Evolutionary conservation across 768 basidiomycete genomes (phyloP).

Genomic region (Suillus fuscotomentosus): DNA sequence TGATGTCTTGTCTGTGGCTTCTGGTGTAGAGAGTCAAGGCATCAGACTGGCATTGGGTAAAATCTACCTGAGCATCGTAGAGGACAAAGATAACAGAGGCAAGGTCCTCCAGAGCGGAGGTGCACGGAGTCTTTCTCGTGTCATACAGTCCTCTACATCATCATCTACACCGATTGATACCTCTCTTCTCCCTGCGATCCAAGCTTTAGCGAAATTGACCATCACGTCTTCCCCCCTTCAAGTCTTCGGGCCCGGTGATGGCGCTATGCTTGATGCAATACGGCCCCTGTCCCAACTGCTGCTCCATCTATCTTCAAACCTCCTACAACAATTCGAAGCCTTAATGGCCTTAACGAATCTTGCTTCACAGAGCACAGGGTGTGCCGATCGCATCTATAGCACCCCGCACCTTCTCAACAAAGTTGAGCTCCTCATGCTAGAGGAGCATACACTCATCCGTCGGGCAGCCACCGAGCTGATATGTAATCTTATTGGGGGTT

Average conservation of each 20-base stretch:
- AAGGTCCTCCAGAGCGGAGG: slow-evolving; percentile 78
- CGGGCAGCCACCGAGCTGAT: slow-evolving; percentile 88
- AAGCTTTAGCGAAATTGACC: slow-evolving; percentile 89
- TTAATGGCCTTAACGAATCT: slow-evolving; percentile 97
- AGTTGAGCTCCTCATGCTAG: slow-evolving; percentile 72
- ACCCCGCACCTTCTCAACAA: slow-evolving; percentile 59
- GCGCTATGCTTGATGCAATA: slow-evolving; percentile 78
- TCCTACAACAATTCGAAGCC: slow-evolving; percentile 87
- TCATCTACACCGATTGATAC: slow-evolving; percentile 23
- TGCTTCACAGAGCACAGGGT: slow-evolving; percentile 68
- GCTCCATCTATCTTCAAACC: slow-evolving; percentile 60
- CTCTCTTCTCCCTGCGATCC: slow-evolving; percentile 61
- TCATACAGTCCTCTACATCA: slow-evolving; percentile 48
- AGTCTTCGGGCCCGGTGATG: slow-evolving; percentile 85
- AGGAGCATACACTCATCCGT: slow-evolving; percentile 79
- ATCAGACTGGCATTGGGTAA: slow-evolving; percentile 59
- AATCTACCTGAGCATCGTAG: slow-evolving; percentile 67
- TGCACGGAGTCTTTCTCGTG: slow-evolving; percentile 57
- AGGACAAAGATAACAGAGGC: slow-evolving; percentile 77
- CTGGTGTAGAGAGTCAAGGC: slow-evolving; percentile 60
- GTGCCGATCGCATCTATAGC: slow-evolving; percentile 65
- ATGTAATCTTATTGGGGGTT: slow-evolving; percentile 85
- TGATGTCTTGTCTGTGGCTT: slow-evolving; percentile 58
- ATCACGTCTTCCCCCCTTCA: slow-evolving; percentile 90
- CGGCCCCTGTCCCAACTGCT: slow-evolving; percentile 77